phyloP scores from a whole-genome alignment of 108 stramenopile species.

The Nannochloropsis gaditana region DNA sequence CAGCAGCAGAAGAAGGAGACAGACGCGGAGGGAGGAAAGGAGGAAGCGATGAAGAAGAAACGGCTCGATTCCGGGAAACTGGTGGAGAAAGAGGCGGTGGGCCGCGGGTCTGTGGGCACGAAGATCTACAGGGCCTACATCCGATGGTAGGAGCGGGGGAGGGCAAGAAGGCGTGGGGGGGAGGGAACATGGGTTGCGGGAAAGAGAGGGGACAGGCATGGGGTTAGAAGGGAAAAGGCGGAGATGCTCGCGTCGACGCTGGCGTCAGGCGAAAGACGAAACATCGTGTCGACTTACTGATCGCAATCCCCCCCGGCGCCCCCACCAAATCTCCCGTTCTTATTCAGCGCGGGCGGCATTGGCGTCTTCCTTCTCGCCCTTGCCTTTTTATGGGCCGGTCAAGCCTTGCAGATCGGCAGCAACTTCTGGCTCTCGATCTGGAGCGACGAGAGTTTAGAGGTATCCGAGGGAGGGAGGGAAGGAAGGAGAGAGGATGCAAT shows the following conservation, averaged over 20 bases:
- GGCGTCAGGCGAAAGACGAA: no score
- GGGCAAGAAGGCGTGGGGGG: background rate
- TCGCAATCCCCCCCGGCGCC: background rate
- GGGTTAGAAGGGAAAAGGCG: no score
- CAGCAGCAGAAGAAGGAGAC: background rate
- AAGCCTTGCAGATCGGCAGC: slow-evolving; percentile 55
- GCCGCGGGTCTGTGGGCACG: slow-evolving; percentile 55
- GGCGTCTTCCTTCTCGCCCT: slow-evolving; percentile 58
- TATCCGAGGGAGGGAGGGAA: slow-evolving; percentile 28
- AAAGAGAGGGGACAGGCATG: no score
- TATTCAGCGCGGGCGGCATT: slow-evolving; percentile 66
- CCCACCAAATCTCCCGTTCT: background rate
- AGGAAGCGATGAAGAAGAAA: background rate
- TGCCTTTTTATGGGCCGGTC: slow-evolving; percentile 35
- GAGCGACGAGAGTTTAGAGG: slow-evolving; percentile 32
- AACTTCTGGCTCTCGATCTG: slow-evolving; percentile 72
- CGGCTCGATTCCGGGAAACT: slow-evolving; percentile 35
- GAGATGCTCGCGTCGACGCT: no score
- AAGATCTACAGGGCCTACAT: slow-evolving; percentile 62
- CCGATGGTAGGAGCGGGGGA: slow-evolving; percentile 35
- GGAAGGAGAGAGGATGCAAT: slow-evolving; percentile 26
- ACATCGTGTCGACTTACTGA: background rate
- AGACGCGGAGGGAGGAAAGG: background rate
- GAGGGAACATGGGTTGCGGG: background rate
- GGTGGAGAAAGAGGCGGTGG: slow-evolving; percentile 50